phyloP scores from a whole-genome alignment of 2,329 filamentous ascomycete genomes.

The Trichoderma gracile region DNA sequence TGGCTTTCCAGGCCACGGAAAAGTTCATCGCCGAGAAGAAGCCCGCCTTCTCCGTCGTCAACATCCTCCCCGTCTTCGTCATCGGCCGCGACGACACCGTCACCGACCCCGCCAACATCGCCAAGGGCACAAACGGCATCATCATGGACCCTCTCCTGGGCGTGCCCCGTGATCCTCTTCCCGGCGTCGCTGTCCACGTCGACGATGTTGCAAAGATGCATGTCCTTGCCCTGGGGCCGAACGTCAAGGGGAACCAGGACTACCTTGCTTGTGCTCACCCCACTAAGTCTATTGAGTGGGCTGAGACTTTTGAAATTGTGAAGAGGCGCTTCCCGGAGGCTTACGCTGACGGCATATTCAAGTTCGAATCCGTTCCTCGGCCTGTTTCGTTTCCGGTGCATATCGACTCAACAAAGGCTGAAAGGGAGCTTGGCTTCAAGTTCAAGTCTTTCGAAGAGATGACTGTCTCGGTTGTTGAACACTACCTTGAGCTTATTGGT shows the following conservation, averaged over 20 bases:
- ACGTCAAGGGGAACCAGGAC: slow-evolving; percentile 18
- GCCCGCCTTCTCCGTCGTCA: slow-evolving; percentile 41
- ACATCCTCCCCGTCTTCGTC: slow-evolving; percentile 42
- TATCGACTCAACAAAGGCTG: slow-evolving; percentile 36
- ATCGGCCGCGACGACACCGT: slow-evolving; percentile 41
- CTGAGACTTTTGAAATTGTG: slow-evolving; percentile 15
- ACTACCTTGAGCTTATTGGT: slow-evolving; percentile 38
- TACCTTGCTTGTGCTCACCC: slow-evolving; percentile 21
- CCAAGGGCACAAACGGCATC: slow-evolving; percentile 39
- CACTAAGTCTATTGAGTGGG: not conserved
- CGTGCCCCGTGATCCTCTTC: slow-evolving; percentile 30
- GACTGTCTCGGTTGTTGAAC: slow-evolving; percentile 38
- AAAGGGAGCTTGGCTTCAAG: slow-evolving; percentile 38
- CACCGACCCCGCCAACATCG: slow-evolving; percentile 4
- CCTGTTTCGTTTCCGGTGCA: not conserved
- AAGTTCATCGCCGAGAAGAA: slow-evolving; percentile 37
- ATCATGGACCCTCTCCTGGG: slow-evolving; percentile 41
- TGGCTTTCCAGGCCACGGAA: slow-evolving; percentile 38
- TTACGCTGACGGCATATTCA: slow-evolving; percentile 22
- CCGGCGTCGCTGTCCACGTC: slow-evolving; percentile 31
- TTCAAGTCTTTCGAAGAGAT: slow-evolving; percentile 40
- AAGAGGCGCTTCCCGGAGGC: slow-evolving; percentile 25
- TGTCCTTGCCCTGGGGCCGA: slow-evolving; percentile 3
- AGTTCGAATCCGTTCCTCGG: slow-evolving; percentile 21
- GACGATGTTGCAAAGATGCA: slow-evolving; percentile 29